A percentile compares a stretch with the other conserved stretches of the same genome.
Conservation (phyloP, 805 yeast species). For the Ogataea paradorogensis region DNA sequence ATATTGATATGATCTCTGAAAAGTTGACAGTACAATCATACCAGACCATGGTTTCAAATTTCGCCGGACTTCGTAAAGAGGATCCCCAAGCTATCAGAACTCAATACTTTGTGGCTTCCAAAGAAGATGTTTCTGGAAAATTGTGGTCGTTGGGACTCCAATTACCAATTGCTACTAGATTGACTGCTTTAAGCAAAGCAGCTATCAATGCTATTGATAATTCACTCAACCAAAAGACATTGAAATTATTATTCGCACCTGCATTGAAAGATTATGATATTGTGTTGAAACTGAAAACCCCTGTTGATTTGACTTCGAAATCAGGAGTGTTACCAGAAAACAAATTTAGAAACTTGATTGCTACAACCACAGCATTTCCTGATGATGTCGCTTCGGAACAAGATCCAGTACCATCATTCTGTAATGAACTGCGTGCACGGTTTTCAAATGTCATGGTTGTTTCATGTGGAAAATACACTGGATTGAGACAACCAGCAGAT, state of each 20-base stretch:
- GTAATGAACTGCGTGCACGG: constrained; percentile 56
- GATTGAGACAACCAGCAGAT: constrained; percentile 48
- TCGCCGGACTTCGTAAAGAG: constrained; percentile 61
- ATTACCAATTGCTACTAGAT: constrained; percentile 78
- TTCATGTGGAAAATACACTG: constrained; percentile 56
- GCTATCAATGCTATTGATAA: constrained; percentile 50
- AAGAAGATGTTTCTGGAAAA: constrained; percentile 82
- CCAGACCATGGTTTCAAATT: constrained; percentile 61
- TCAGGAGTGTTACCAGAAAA: constrained; percentile 56
- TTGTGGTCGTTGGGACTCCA: constrained; percentile 56
- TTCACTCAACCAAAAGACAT: constrained; percentile 35
- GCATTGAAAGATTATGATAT: constrained; percentile 84
- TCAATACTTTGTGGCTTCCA: constrained; percentile 80
- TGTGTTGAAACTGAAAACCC: constrained; percentile 54
- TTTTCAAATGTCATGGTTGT: constrained; percentile 69
- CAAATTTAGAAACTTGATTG: constrained; percentile 59
- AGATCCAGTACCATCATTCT: constrained; percentile 62
- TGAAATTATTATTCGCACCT: constrained; percentile 69
- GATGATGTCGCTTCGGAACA: constrained; percentile 32
- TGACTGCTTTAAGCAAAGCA: constrained; percentile 82
- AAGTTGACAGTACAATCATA: constrained; percentile 58
- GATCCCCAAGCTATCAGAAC: constrained; percentile 82
- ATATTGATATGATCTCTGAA: constrained; percentile 52
- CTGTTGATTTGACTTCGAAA: constrained; percentile 37
- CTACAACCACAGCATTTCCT: constrained; percentile 39